These are phyloP conservation scores for Quercus phellos DNA, from an alignment of 331 rosid genomes.

Conservation along the genomic window DNA sequence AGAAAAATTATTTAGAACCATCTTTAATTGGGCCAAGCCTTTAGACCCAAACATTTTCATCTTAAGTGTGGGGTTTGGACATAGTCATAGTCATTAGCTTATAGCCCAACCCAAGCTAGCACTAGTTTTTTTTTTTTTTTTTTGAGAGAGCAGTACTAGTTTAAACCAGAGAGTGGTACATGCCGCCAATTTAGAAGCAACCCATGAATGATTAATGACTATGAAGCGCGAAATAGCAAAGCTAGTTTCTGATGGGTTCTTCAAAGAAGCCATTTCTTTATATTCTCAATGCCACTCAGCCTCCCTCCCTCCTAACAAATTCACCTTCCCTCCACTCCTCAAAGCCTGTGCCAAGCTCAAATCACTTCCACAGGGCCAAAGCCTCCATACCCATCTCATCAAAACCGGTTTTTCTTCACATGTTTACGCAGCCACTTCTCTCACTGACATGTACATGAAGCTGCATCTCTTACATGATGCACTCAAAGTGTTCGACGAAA, in stretches of 20 bases:
- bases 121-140: not conserved
- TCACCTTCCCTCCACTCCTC: slow-evolving; percentile 67
- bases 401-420: slow-evolving; percentile 51
- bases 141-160: not conserved
- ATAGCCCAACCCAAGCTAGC: not conserved
- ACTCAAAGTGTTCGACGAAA: slow-evolving; percentile 50
- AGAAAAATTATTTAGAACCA: too few relatives aligned
- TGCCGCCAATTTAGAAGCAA: not conserved
- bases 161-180: not conserved
- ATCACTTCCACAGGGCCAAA: slow-evolving; percentile 29
- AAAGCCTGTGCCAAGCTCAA: slow-evolving; percentile 62
- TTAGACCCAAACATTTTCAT: not conserved
- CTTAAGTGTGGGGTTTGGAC: not conserved
- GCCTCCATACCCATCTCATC: slow-evolving; percentile 50
- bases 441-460: slow-evolving; percentile 32
- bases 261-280: slow-evolving; percentile 46
- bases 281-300: slow-evolving; percentile 35
- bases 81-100: too few relatives aligned
- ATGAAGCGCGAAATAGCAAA: slow-evolving; percentile 35
- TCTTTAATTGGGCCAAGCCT: not conserved
- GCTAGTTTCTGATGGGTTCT: slow-evolving; percentile 50
- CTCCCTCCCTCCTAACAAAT: slow-evolving; percentile 35
- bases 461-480: slow-evolving; percentile 29
- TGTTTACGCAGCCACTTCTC: slow-evolving; percentile 52
- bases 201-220: slow-evolving; percentile 13